These are phyloP conservation scores for Bryoerythrophyllum caledonicum DNA, from an alignment of 225 moss, liverwort and hornwort genomes.

Conservation along the genomic window DNA sequence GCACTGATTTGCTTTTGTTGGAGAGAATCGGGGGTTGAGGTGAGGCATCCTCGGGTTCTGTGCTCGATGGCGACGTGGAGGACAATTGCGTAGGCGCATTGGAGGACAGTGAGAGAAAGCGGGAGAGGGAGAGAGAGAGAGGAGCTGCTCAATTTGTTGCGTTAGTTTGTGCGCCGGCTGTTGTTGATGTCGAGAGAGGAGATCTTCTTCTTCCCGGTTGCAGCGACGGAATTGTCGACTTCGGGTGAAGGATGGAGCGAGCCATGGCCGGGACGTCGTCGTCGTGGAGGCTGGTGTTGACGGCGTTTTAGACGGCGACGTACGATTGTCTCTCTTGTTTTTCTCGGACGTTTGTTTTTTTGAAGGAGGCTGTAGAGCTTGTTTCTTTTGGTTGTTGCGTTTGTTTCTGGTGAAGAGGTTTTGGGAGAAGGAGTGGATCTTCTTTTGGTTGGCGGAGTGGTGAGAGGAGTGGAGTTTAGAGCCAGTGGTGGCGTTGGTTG, in stretches of 20 bases:
- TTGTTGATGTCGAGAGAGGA: constrained; percentile 27
- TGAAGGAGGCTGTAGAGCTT: constrained; percentile 10
- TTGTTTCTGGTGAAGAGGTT: not conserved
- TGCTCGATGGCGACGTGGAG: constrained; percentile 28
- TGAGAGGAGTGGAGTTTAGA: not conserved
- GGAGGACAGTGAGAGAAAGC: constrained; percentile 1
- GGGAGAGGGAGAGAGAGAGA: too few species aligned
- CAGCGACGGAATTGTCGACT: constrained; percentile 39
- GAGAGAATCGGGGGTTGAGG: constrained; percentile 2
- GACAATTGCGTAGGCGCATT: constrained; percentile 14
- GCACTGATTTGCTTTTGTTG: not conserved
- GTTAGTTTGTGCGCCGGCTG: constrained; percentile 13
- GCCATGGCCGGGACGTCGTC: constrained; percentile 5
- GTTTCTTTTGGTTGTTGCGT: not conserved
- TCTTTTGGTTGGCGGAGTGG: constrained; percentile 5
- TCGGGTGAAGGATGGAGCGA: constrained; percentile 37
- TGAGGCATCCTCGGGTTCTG: constrained; percentile 27
- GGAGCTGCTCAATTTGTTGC: not conserved
- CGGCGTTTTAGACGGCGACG: constrained; percentile 23
- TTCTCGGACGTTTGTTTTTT: too few species aligned
- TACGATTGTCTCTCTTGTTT: constrained; percentile 34
- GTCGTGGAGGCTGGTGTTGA: too few species aligned
- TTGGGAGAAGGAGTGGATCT: constrained; percentile 5
- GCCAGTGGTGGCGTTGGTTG: not conserved
- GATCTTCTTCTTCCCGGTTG: constrained; percentile 14